Evolutionary conservation across 345 rosid genomes (phyloP).

Genomic region (Viola odorata): DNA sequence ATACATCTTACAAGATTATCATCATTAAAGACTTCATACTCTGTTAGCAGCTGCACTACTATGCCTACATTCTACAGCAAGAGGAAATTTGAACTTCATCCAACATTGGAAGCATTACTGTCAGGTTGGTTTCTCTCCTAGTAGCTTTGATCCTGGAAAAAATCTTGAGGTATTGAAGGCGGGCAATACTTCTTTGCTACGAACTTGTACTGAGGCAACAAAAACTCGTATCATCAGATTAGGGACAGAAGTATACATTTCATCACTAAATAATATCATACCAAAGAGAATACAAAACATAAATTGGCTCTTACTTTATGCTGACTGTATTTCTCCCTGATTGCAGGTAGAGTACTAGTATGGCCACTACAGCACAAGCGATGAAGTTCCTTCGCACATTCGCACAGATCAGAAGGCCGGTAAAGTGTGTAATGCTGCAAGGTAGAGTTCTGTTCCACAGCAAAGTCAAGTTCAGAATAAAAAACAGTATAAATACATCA

Average conservation of each 20-base stretch:
- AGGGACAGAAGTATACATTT: too few species aligned
- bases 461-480: background rate
- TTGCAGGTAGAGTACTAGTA: slow-evolving; percentile 53
- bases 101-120: slow-evolving; percentile 20
- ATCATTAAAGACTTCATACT: too few species aligned
- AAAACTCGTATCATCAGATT: too few species aligned
- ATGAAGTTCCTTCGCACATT: slow-evolving; percentile 69
- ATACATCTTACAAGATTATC: slow-evolving; percentile 17
- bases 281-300: background rate
- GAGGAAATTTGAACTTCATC: background rate
- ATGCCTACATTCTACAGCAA: background rate
- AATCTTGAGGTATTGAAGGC: slow-evolving; percentile 56
- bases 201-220: slow-evolving; percentile 56
- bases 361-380: slow-evolving; percentile 45
- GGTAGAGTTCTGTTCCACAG: slow-evolving; percentile 51
- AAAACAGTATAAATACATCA: background rate
- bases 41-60: background rate
- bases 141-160: slow-evolving; percentile 39
- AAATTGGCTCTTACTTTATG: slow-evolving; percentile 52
- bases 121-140: background rate
- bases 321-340: slow-evolving; percentile 83
- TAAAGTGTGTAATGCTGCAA: slow-evolving; percentile 84
- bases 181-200: slow-evolving; percentile 83
- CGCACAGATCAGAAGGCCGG: slow-evolving; percentile 52
- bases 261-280: too few species aligned